phyloP scores from a whole-genome alignment of 768 basidiomycete genomes.

The Pleurotus pulmonarius region DNA sequence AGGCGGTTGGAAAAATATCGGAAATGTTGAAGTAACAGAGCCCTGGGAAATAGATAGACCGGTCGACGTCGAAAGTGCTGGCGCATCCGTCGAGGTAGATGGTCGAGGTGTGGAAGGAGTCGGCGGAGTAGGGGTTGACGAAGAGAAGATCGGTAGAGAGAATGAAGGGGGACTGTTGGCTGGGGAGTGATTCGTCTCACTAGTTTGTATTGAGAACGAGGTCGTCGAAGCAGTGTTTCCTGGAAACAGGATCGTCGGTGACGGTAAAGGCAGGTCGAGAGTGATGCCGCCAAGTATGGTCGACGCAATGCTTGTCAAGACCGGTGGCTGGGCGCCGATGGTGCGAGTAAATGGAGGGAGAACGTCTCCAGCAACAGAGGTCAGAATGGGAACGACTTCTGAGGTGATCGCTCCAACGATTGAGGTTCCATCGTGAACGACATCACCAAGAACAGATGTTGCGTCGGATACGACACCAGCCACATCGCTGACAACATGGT shows the following conservation, averaged over 20 bases:
- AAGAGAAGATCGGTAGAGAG: too few relatives aligned
- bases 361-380: neutral
- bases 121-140: too few relatives aligned
- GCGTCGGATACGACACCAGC: neutral
- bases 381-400: neutral
- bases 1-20: too few relatives aligned
- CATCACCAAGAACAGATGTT: neutral
- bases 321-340: too few relatives aligned
- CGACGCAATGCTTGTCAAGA: neutral
- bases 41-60: too few relatives aligned
- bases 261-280: neutral
- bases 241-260: neutral
- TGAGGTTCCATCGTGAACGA: neutral
- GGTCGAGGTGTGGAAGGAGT: too few relatives aligned
- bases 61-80: too few relatives aligned
- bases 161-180: too few relatives aligned
- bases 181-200: too few relatives aligned
- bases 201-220: too few relatives aligned
- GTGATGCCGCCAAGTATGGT: neutral
- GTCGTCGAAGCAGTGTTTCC: neutral
- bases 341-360: neutral
- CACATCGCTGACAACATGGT: neutral
- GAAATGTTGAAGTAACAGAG: too few relatives aligned
- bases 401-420: neutral
- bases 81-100: too few relatives aligned